These are phyloP conservation scores for Aspergillus fischeri DNA, from an alignment of 2,329 filamentous ascomycete genomes.

Conservation along the genomic window DNA sequence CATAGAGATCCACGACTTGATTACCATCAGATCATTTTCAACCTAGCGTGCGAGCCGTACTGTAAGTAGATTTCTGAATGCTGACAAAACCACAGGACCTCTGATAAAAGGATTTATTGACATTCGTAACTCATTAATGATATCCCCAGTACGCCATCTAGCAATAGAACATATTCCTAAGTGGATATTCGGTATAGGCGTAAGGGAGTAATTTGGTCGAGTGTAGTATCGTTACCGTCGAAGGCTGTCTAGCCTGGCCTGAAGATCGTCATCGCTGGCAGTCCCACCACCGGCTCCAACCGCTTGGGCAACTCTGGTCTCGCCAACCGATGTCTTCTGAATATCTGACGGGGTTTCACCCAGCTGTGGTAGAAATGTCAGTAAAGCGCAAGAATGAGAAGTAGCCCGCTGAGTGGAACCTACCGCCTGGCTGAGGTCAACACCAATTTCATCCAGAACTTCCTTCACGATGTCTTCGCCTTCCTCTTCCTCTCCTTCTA, in stretches of 20 bases:
- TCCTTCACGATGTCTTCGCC: slow-evolving; percentile 96
- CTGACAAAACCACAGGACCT: background rate
- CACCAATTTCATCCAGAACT: slow-evolving; percentile 92
- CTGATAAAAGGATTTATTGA: background rate
- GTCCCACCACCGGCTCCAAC: slow-evolving; percentile 54
- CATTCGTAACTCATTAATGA: background rate
- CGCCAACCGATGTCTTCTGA: slow-evolving; percentile 67
- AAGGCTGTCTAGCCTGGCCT: slow-evolving; percentile 87
- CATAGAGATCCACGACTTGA: background rate
- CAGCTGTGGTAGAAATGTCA: slow-evolving; percentile 55
- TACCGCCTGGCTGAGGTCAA: slow-evolving; percentile 87
- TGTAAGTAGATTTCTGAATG: background rate
- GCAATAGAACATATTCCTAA: background rate
- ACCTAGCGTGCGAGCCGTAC: background rate
- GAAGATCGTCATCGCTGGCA: slow-evolving; percentile 78
- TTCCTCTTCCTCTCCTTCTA: slow-evolving; percentile 80
- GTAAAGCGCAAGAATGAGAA: slow-evolving; percentile 2
- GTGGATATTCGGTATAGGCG: background rate
- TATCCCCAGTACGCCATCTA: background rate
- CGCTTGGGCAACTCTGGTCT: slow-evolving; percentile 79
- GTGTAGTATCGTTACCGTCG: slow-evolving; percentile 45
- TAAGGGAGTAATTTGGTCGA: background rate
- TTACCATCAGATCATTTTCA: background rate
- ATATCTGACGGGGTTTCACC: slow-evolving; percentile 86
- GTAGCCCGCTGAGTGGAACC: slow-evolving; percentile 39